These are phyloP conservation scores for Septoria petroselini DNA, from an alignment of 2,329 filamentous ascomycete genomes.

Conservation along the genomic window DNA sequence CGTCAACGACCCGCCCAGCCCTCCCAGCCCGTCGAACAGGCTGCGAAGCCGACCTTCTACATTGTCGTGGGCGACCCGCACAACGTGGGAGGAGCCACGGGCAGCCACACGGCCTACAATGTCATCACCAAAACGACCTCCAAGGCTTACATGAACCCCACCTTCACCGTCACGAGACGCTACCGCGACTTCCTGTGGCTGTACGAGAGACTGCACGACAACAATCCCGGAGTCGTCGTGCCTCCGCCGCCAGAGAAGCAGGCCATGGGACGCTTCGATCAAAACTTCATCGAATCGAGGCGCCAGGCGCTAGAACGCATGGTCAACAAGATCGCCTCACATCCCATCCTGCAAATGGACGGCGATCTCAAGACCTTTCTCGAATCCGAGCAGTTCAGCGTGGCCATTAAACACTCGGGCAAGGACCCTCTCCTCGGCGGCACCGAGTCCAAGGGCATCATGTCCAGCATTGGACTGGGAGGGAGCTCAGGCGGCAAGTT, in stretches of 20 bases:
- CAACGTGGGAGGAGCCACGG: constrained; percentile 95
- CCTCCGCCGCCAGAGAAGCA: constrained; percentile 97
- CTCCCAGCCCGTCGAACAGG: constrained; percentile 88
- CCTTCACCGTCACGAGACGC: constrained; percentile 88
- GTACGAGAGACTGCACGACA: constrained; percentile 89
- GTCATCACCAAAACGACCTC: constrained; percentile 95
- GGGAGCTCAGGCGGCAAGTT: constrained; percentile 77
- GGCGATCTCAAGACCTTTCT: constrained; percentile 92
- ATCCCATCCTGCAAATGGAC: constrained; percentile 88
- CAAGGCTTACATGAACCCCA: constrained; percentile 87
- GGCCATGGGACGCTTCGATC: constrained; percentile 91
- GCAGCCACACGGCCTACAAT: constrained; percentile 95
- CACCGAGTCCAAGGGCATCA: constrained; percentile 85
- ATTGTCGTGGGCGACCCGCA: constrained; percentile 95
- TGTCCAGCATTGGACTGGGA: constrained; percentile 69
- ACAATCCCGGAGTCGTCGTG: constrained; percentile 91
- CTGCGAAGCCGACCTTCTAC: constrained; percentile 83
- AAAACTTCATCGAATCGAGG: constrained; percentile 91
- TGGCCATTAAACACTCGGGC: constrained; percentile 90
- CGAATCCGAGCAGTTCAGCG: constrained; percentile 92
- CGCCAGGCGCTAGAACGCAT: constrained; percentile 92
- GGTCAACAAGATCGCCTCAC: constrained; percentile 90
- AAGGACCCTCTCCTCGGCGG: constrained; percentile 72
- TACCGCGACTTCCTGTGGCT: constrained; percentile 98
- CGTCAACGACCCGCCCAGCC: constrained; percentile 59